phyloP scores from a whole-genome alignment of 2,329 filamentous ascomycete species.

The Nemania bipapillata region DNA sequence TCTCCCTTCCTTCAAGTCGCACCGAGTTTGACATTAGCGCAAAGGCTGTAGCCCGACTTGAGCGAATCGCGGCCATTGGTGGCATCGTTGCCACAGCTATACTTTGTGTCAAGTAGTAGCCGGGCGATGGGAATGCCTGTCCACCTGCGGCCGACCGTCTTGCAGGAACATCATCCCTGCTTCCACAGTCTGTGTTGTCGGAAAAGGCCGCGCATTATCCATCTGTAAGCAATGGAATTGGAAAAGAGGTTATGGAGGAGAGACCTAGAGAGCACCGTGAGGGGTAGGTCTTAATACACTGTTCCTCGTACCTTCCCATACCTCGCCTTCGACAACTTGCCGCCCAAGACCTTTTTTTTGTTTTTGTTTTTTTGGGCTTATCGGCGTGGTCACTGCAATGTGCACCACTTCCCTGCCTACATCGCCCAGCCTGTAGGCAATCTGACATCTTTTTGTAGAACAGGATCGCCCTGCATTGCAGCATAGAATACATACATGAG shows the following conservation, averaged over 20 bases:
- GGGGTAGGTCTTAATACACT: no score
- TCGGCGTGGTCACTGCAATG: constrained; percentile 18
- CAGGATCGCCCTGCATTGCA: constrained; percentile 26
- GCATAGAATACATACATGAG: not conserved
- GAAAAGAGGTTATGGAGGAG: no score
- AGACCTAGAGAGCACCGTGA: no score
- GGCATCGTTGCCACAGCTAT: constrained; percentile 28
- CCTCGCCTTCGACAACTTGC: constrained; percentile 30
- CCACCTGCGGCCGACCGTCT: constrained; percentile 32
- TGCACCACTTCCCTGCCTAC: constrained; percentile 26
- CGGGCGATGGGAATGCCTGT: constrained; percentile 33
- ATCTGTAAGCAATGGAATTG: no score
- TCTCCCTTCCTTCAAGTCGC: constrained; percentile 30
- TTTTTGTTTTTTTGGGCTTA: no score
- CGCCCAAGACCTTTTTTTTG: constrained; percentile 24
- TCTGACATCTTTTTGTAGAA: constrained; percentile 11
- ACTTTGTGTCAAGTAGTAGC: constrained; percentile 30
- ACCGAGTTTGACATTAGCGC: constrained; percentile 34
- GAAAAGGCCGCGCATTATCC: constrained; percentile 35
- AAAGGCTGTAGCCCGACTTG: constrained; percentile 30
- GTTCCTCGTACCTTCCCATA: no score
- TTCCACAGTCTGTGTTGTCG: constrained; percentile 31
- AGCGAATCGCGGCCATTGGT: constrained; percentile 32
- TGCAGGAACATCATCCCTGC: constrained; percentile 37
- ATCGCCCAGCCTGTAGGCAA: constrained; percentile 23